A percentile compares a stretch with the other conserved stretches of the same genome.
These are phyloP conservation scores for Heliocybe sulcata DNA, from an alignment of 1,284 basidiomycete genomes.

Conservation along the genomic window DNA sequence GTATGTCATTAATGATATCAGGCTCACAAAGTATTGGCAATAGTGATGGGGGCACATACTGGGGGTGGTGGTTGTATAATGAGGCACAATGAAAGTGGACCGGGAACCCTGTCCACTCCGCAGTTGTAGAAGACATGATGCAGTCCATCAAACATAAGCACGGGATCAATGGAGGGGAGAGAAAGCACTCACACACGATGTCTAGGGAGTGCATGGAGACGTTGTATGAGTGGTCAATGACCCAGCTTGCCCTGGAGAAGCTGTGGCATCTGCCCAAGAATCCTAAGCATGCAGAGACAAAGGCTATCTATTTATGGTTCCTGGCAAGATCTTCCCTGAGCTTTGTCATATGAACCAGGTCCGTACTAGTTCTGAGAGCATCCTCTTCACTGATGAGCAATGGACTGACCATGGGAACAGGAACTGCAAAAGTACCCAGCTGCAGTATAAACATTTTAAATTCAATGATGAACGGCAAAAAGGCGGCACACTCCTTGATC, in stretches of 20 bases:
- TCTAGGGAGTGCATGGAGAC: neutral
- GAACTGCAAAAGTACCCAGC: neutral
- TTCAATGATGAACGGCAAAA: neutral
- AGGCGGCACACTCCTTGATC: neutral
- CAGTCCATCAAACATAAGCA: conserved; percentile 2
- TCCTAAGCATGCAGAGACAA: neutral
- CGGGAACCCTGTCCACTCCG: neutral
- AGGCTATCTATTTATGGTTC: neutral
- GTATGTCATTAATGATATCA: neutral
- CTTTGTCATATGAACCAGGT: neutral
- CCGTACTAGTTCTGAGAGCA: neutral
- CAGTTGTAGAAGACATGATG: conserved; percentile 1
- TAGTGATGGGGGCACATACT: neutral
- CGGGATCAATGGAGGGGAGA: neutral
- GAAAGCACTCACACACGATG: conserved; percentile 1
- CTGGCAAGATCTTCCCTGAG: neutral
- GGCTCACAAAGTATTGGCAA: neutral
- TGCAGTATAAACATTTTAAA: conserved; percentile 1
- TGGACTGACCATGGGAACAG: neutral
- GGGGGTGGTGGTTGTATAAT: neutral
- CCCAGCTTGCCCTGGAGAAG: neutral
- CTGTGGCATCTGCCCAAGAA: neutral
- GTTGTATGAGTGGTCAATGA: conserved; percentile 2
- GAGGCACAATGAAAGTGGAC: neutral
- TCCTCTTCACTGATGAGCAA: neutral